Percentiles rank a stretch among this genome's conserved stretches.
These are phyloP conservation scores for Chamaecyparis obtusa DNA, from an alignment of 75 land plant species.

Conservation along the genomic window DNA sequence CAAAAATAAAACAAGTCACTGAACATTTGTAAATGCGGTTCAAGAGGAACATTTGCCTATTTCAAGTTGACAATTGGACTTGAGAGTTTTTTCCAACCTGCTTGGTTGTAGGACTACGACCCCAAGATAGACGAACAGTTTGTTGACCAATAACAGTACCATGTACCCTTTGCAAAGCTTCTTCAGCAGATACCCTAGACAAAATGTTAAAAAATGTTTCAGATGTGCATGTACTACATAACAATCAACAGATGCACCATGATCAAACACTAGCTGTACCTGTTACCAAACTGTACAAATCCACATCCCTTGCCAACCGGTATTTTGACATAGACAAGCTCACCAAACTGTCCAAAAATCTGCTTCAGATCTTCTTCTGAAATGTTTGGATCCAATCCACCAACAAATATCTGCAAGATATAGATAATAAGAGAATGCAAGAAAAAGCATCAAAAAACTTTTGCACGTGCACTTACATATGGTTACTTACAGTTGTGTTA, in stretches of 20 bases:
- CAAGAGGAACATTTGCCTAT: background rate
- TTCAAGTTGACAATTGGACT: background rate
- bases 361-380: constrained; percentile 80
- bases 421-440: constrained; percentile 1
- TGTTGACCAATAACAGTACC: constrained; percentile 89
- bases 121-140: constrained; percentile 94
- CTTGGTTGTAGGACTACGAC: constrained; percentile 74
- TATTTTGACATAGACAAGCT: constrained; percentile 83
- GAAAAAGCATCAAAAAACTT: background rate
- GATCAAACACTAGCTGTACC: constrained; percentile 33
- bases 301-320: constrained; percentile 87
- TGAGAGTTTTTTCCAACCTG: constrained; percentile 42
- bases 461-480: background rate
- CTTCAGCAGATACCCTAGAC: constrained; percentile 86
- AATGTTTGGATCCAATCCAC: constrained; percentile 83
- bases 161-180: constrained; percentile 82
- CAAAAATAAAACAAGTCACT: background rate
- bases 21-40: background rate
- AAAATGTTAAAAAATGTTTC: background rate
- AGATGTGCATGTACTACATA: background rate
- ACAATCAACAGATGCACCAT: background rate
- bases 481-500: constrained; percentile 83
- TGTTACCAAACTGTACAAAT: constrained; percentile 81
- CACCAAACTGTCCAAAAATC: constrained; percentile 79
- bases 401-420: constrained; percentile 79